Base-by-base conservation (phyloP, 352 stramenopile genomes). In the Phytophthora pini region DNA sequence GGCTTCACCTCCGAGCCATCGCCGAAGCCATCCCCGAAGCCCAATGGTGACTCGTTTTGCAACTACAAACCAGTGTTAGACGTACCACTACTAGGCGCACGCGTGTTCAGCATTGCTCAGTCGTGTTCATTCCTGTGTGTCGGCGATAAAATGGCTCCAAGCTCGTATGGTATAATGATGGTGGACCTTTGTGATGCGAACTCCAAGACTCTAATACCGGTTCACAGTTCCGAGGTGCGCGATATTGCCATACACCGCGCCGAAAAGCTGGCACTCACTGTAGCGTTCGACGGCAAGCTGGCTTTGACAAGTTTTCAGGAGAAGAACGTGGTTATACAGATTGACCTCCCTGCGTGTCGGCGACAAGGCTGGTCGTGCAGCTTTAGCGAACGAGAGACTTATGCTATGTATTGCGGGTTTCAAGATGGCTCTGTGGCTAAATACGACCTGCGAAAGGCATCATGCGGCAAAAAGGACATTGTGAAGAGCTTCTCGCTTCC, bases 211-310 rank as follows among this genome's bases (percentile, higher is more conserved):
- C 51, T 55, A 36, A 71, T 90, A 20, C 20, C 64, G 0, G 63
- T 64, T 5, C 84, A 93, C 59, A 74, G 60, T 13, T 80, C 77
- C 11, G 62, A 80, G 1, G 65, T 93, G 15, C 84, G 84, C 3
- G 84, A 93, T 61, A 53, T 93, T 12, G 65, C 56, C 17, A 81
- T 93, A 39, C 79, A 66, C 46, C 24, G 29, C 2, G 34, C 54
- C 7, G 8, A 62, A 58, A 2, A 70, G 73, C 22, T 79, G 50
- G 77, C 75, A 20, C 41, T 90, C 0, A 85, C 80, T 4, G 72
- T 87, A 15, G 79, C 80, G 7, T 91, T 90, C 41, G 82, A 93
- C 62, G 76, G 72, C 2, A 87, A 87, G 46, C 64, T 89, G 15
- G 72, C 65, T 7, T 58, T 93, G 40, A 82, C 80, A 1, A 78